These are phyloP conservation scores for Lodderomyces parapsilosis DNA, from an alignment of 1,139 yeast genomes.

Conservation along the genomic window DNA sequence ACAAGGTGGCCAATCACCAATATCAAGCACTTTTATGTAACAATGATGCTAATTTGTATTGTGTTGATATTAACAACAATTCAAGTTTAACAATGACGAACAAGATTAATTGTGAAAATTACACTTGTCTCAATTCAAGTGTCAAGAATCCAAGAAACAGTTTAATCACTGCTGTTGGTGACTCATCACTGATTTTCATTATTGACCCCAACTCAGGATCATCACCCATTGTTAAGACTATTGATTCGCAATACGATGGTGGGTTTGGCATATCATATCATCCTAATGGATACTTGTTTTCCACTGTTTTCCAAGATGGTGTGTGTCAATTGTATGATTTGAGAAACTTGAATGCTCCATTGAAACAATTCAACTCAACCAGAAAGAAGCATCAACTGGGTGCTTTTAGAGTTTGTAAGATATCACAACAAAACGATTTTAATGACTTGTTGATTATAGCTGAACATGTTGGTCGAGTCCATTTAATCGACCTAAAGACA, in stretches of 20 bases:
- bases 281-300: slow-evolving; percentile 67
- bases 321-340: slow-evolving; percentile 73
- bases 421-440: slow-evolving; percentile 55
- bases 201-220: slow-evolving; percentile 30
- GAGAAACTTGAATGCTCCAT: slow-evolving; percentile 53
- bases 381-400: slow-evolving; percentile 58
- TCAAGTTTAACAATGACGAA: slow-evolving; percentile 37
- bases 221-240: slow-evolving; percentile 21
- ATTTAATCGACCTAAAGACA: slow-evolving; percentile 74
- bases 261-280: slow-evolving; percentile 86
- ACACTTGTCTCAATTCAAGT: slow-evolving; percentile 43
- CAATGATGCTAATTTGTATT: slow-evolving; percentile 72
- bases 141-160: slow-evolving; percentile 28
- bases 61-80: slow-evolving; percentile 53
- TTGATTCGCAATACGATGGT: slow-evolving; percentile 65
- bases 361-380: slow-evolving; percentile 59
- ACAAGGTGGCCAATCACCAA: slow-evolving; percentile 34
- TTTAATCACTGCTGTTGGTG: slow-evolving; percentile 42
- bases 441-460: slow-evolving; percentile 75
- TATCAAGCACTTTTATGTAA: slow-evolving; percentile 72
- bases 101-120: slow-evolving; percentile 36
- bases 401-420: slow-evolving; percentile 68
- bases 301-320: slow-evolving; percentile 86
- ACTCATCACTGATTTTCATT: slow-evolving; percentile 36
- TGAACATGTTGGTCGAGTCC: slow-evolving; percentile 87